Conservation (phyloP, 176 grass and related monocot species). For the Alopecurus myosuroides region DNA sequence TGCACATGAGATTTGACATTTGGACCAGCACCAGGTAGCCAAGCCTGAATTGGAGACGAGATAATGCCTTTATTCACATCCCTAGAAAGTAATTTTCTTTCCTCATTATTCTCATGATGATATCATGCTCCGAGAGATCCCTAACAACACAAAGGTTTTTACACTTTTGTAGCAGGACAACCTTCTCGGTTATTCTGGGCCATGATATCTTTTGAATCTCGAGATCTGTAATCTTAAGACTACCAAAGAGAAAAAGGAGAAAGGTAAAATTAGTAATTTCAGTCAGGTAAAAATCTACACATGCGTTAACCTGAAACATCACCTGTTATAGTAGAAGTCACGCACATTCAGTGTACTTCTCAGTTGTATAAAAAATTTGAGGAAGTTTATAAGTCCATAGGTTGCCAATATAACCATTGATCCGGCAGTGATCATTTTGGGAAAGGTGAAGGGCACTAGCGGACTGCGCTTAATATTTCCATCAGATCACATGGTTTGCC, state of each 20-base stretch:
- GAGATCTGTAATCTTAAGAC: conserved; percentile 81
- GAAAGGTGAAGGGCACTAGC: conserved; percentile 76
- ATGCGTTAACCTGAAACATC: background rate
- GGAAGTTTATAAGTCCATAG: conserved; percentile 92
- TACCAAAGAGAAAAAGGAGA: conserved; percentile 37
- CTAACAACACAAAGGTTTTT: conserved; percentile 90
- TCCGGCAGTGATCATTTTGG: conserved; percentile 78
- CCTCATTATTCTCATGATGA: conserved; percentile 97
- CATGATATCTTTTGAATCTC: conserved; percentile 94
- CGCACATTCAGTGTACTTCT: conserved; percentile 73
- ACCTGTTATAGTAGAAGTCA: conserved; percentile 85
- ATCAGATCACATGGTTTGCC: conserved; percentile 84
- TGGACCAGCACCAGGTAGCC: conserved; percentile 73
- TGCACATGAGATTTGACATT: conserved; percentile 42
- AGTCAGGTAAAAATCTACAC: conserved; percentile 9
- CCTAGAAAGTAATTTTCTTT: conserved; percentile 99
- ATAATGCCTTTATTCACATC: conserved; percentile 95
- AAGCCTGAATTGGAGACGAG: conserved; percentile 79
- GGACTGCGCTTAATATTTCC: conserved; percentile 70
- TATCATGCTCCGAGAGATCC: conserved; percentile 88
- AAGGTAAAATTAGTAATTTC: conserved; percentile 4
- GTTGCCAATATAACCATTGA: conserved; percentile 80
- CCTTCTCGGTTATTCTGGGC: conserved; percentile 88
- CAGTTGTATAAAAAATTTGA: conserved; percentile 94
- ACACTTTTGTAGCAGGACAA: conserved; percentile 68